A percentile compares a stretch with the other conserved stretches of the same genome.
Evolutionary conservation across 2,329 filamentous ascomycete species (phyloP).

Genomic region (Neocatenulostroma microsporum): DNA sequence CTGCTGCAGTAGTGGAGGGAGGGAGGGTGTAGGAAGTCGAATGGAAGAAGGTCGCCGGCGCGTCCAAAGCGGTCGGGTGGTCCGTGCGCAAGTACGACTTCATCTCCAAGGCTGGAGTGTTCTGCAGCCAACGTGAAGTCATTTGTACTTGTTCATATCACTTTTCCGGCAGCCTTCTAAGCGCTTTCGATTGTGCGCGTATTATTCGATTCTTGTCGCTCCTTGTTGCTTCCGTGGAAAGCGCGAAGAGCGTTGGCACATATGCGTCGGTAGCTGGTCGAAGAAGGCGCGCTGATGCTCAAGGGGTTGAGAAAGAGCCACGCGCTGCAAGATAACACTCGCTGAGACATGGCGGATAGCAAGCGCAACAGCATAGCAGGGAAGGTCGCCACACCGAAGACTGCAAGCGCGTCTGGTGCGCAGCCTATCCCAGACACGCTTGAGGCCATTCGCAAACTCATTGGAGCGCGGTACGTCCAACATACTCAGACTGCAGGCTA

Average conservation of each 20-base stretch:
- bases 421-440: conserved; percentile 41
- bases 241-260: conserved; percentile 1
- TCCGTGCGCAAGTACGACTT: too few relatives aligned
- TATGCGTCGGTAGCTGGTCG: conserved; percentile 10
- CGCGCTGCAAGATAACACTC: too few relatives aligned
- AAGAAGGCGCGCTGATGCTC: conserved; percentile 6
- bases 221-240: conserved; percentile 4
- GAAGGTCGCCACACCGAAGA: conserved; percentile 48
- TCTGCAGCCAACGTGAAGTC: too few relatives aligned
- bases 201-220: conserved; percentile 6
- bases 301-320: not conserved
- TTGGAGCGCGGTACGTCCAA: conserved; percentile 50
- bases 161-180: too few relatives aligned
- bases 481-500: not conserved
- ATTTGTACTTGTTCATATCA: conserved; percentile 1
- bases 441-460: conserved; percentile 50
- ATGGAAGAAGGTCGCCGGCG: too few relatives aligned
- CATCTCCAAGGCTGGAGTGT: too few relatives aligned
- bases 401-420: conserved; percentile 25
- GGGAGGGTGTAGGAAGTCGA: too few relatives aligned
- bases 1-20: too few relatives aligned
- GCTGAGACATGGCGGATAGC: conserved; percentile 45
- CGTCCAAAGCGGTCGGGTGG: too few relatives aligned
- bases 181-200: not conserved
- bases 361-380: conserved; percentile 50